Evolutionary conservation across 2,329 filamentous ascomycete genomes (phyloP), one percentile per base, ranked within the genome.

Genomic region (Parascedosporium putredinis): DNA sequence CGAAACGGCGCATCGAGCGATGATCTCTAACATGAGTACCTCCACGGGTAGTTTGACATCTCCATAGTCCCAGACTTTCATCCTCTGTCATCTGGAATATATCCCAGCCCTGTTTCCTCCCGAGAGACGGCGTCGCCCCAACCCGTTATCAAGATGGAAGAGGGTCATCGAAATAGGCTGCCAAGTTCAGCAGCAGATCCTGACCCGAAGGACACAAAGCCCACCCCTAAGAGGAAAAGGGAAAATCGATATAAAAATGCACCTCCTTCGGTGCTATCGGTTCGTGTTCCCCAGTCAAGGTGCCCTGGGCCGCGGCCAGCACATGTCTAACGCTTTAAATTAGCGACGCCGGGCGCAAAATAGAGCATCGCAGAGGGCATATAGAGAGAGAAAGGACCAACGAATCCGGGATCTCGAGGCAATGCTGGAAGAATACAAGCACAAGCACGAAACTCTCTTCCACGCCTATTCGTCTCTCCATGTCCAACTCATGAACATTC

Each of bases 221-320:
- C 65, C 1, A 62, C 66, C 3, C 59, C 68, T 31, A 74, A 74
- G 59, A 64, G 71, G 50, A 75, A 72, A 57, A 66, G 72, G 1
- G 71, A 74, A 55, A 75, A 74, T 59, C 64, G 73, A 45, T 76
- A 76, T 55, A 74, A 75, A 58, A 74, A 76, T 50, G 72, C 72
- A 1, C 69, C 72, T 1, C 70, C 71, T 0, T 69, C 70, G 4
- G 72, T 75, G 10, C 60, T 75, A 50, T 71, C 67, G 51, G 72
- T 74, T 65, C 60, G 71, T 51, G 23, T 34, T 7, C 6, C n/a
- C 43, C 38, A 33, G 23, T 14, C 6, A 38, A 5, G 22, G 25
- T 14, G 14, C 46, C 8, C 20, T 2, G 18, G 18, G 12, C 14
- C 12, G 3, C 10, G 23, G 24, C 2, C 34, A 20, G n/a, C 36